Evolutionary conservation across 495 filamentous ascomycete species (phyloP).

Genomic region (Aspergillus asperescens): DNA sequence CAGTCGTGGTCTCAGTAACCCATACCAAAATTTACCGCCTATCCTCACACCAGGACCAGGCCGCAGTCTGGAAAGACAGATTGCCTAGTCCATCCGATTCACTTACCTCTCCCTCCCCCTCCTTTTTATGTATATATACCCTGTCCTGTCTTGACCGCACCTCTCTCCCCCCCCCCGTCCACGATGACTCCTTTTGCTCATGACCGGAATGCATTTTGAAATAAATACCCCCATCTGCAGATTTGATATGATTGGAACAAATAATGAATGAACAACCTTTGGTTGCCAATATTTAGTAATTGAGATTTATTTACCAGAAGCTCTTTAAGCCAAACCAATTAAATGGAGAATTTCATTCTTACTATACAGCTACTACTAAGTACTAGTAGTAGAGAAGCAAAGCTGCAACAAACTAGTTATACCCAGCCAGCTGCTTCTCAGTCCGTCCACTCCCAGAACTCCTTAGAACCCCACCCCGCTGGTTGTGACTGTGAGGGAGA

Average conservation of each 20-base stretch:
- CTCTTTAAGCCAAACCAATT: no score
- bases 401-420: no score
- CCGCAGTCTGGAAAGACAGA: slow-evolving; percentile 37
- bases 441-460: no score
- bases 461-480: no score
- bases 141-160: background rate
- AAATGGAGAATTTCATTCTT: no score
- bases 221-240: background rate
- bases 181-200: background rate
- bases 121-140: background rate
- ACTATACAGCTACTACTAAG: no score
- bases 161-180: background rate
- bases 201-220: background rate
- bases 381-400: no score
- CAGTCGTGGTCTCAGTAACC: slow-evolving; percentile 21
- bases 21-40: slow-evolving; percentile 30
- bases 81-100: slow-evolving; percentile 25
- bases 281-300: no score
- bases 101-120: background rate
- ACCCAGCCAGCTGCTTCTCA: no score
- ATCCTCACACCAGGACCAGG: slow-evolving; percentile 28
- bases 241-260: background rate
- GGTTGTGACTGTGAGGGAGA: no score
- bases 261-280: background rate
- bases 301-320: no score